Percentiles rank a stretch among this genome's conserved stretches.
Evolutionary conservation across 306 rosid genomes (phyloP).

Genomic region (Prunus davidiana): DNA sequence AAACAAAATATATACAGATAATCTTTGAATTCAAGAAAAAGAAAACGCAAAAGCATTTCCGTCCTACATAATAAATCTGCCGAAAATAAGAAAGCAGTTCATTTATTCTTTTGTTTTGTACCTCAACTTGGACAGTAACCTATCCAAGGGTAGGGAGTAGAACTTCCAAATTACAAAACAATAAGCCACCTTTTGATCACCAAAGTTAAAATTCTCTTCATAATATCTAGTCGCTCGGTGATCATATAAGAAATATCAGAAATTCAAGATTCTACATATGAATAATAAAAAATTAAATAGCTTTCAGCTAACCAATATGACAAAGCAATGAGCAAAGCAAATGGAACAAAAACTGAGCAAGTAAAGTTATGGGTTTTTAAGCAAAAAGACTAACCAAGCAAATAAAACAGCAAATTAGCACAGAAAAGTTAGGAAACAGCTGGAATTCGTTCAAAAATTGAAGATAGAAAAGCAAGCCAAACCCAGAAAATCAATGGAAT

Average conservation of each 20-base stretch:
- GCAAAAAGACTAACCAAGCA: conserved; percentile 2
- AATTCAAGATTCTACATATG: not conserved
- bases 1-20: not conserved
- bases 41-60: not conserved
- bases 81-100: not conserved
- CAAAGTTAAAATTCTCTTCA: not conserved
- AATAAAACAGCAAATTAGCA: not conserved
- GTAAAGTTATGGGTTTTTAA: not conserved
- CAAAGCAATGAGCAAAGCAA: conserved; percentile 22
- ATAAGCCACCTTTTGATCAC: not conserved
- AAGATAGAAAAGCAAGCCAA: not conserved
- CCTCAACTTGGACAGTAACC: not conserved
- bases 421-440: not conserved
- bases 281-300: not conserved
- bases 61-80: not conserved
- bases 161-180: not conserved
- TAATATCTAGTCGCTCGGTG: not conserved
- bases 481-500: not conserved
- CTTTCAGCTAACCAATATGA: not conserved
- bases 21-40: too few relatives aligned
- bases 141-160: not conserved
- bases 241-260: not conserved
- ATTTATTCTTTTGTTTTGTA: not conserved
- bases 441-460: conserved; percentile 1
- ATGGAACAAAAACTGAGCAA: not conserved